phyloP scores from a whole-genome alignment of 106 monocot species.

The Allium cepa region DNA sequence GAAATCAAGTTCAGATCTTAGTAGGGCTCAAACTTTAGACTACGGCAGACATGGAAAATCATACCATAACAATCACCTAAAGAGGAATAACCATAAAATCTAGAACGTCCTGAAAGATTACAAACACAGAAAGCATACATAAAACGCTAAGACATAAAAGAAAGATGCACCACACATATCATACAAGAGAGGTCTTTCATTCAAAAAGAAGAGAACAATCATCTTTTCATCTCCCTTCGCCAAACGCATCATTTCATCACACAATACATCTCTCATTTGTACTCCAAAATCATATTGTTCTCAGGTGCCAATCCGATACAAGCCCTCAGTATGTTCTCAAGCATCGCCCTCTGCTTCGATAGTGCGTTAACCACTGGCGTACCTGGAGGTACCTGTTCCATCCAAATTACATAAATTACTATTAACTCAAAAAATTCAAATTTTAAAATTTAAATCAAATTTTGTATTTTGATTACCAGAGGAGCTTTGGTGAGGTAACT shows the following conservation, averaged over 20 bases:
- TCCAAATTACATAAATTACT: neutral
- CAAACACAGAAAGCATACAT: too few relatives aligned
- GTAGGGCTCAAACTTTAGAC: too few relatives aligned
- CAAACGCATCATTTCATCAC: too few relatives aligned
- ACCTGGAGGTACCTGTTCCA: slow-evolving; percentile 86
- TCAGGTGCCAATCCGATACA: slow-evolving; percentile 93
- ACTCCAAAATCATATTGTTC: slow-evolving; percentile 98
- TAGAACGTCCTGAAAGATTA: too few relatives aligned
- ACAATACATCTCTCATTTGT: slow-evolving; percentile 42
- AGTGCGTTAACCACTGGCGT: slow-evolving; percentile 98
- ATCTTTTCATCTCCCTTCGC: neutral
- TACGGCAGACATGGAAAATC: too few relatives aligned
- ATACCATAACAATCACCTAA: too few relatives aligned
- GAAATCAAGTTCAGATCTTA: too few relatives aligned
- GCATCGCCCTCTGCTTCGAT: slow-evolving; percentile 95
- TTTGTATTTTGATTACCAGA: slow-evolving; percentile 37
- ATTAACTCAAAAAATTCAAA: neutral
- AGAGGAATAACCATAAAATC: too few relatives aligned
- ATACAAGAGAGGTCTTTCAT: neutral
- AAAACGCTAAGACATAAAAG: too few relatives aligned
- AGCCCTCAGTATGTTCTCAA: slow-evolving; percentile 98
- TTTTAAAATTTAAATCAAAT: neutral
- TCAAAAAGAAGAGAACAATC: neutral
- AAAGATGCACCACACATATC: too few relatives aligned
- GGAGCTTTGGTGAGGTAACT: slow-evolving; percentile 98